Conservation (phyloP, 805 yeast species). For the Cyberlindnera maritima region DNA sequence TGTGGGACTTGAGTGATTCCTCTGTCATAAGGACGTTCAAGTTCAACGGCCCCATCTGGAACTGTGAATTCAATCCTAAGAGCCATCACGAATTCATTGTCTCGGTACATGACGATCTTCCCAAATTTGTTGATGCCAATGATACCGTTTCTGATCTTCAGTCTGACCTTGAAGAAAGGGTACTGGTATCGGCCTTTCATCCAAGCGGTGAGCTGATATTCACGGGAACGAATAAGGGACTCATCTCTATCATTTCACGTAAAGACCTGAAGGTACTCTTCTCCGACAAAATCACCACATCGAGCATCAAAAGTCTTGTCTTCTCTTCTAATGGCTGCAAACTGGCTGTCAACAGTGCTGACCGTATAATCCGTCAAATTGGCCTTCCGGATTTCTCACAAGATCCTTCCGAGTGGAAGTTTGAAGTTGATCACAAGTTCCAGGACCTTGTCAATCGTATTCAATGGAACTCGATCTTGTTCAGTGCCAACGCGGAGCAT, state of each 20-base stretch:
- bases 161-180: slow-evolving; percentile 15
- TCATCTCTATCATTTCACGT: slow-evolving; percentile 49
- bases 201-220: slow-evolving; percentile 55
- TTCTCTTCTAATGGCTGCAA: slow-evolving; percentile 58
- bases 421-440: slow-evolving; percentile 75
- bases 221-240: slow-evolving; percentile 81
- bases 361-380: slow-evolving; percentile 67
- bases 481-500: slow-evolving; percentile 75
- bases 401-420: slow-evolving; percentile 35
- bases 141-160: slow-evolving; percentile 23
- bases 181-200: slow-evolving; percentile 40
- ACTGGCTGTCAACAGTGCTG: slow-evolving; percentile 74
- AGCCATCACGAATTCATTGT: slow-evolving; percentile 51
- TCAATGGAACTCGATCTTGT: slow-evolving; percentile 82
- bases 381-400: slow-evolving; percentile 36
- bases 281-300: slow-evolving; percentile 55
- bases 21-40: slow-evolving; percentile 41
- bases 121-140: slow-evolving; percentile 46
- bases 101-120: slow-evolving; percentile 60
- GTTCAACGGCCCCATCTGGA: slow-evolving; percentile 77
- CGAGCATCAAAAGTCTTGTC: slow-evolving; percentile 68
- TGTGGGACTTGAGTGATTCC: slow-evolving; percentile 68
- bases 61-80: slow-evolving; percentile 52
- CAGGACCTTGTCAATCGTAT: slow-evolving; percentile 87
- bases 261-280: slow-evolving; percentile 35